These are phyloP conservation scores for Fusarium chaquense DNA, from an alignment of 2,329 filamentous ascomycete species.

Conservation along the genomic window DNA sequence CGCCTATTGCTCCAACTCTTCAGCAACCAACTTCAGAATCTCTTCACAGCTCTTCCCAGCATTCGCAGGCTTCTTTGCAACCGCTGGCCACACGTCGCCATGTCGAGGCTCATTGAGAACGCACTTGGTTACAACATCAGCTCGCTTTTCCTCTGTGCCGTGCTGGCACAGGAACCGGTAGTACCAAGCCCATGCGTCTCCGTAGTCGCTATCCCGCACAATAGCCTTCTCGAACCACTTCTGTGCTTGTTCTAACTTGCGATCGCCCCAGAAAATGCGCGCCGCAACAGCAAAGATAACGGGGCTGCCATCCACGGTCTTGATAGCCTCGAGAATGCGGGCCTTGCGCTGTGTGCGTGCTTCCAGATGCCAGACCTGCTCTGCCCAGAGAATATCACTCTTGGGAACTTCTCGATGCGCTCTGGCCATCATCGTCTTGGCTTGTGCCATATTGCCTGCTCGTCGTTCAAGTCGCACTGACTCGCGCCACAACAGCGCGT, in stretches of 20 bases:
- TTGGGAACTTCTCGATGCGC: slow-evolving; percentile 92
- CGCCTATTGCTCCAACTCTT: slow-evolving; percentile 50
- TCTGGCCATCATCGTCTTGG: slow-evolving; percentile 91
- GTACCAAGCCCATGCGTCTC: slow-evolving; percentile 98
- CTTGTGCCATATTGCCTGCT: slow-evolving; percentile 84
- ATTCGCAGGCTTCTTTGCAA: slow-evolving; percentile 89
- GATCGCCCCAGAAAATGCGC: slow-evolving; percentile 95
- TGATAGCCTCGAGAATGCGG: slow-evolving; percentile 91
- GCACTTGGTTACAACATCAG: slow-evolving; percentile 85
- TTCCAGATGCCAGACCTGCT: slow-evolving; percentile 96
- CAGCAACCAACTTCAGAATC: slow-evolving; percentile 82
- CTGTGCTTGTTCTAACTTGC: slow-evolving; percentile 91
- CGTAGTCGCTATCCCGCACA: slow-evolving; percentile 84
- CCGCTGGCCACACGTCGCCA: slow-evolving; percentile 89
- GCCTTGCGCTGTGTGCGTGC: slow-evolving; percentile 92
- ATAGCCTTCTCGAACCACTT: slow-evolving; percentile 98
- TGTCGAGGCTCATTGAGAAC: slow-evolving; percentile 87
- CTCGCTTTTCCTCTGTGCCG: slow-evolving; percentile 92
- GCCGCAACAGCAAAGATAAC: slow-evolving; percentile 91
- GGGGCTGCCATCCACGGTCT: slow-evolving; percentile 94
- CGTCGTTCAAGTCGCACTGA: slow-evolving; percentile 93
- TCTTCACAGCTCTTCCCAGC: slow-evolving; percentile 81
- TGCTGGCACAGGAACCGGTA: slow-evolving; percentile 93
- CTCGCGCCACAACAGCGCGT: slow-evolving; percentile 87
- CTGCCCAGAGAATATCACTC: slow-evolving; percentile 89